Evolutionary conservation across 1,284 basidiomycete species (phyloP).

Genomic region (Cerrena zonata): DNA sequence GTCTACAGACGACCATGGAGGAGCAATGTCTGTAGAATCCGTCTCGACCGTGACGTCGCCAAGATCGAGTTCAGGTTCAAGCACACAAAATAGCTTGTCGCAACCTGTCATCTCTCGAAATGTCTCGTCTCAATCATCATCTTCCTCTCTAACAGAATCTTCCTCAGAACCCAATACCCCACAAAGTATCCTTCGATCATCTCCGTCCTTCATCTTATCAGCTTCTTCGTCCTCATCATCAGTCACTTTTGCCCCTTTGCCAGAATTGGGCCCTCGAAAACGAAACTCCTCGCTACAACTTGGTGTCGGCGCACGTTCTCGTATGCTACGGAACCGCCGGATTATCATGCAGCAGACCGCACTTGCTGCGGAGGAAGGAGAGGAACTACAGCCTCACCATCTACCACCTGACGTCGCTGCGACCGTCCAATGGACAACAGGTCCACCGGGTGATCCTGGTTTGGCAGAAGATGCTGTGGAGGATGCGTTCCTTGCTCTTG

Average conservation of each 20-base stretch:
- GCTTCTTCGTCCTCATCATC: neutral
- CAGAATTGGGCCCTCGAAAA: conserved; percentile 48
- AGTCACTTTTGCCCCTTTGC: conserved; percentile 63
- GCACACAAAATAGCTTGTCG: neutral
- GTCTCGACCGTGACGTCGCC: neutral
- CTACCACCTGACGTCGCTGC: neutral
- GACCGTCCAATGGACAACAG: neutral
- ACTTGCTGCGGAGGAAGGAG: conserved; percentile 3
- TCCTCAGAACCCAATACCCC: neutral
- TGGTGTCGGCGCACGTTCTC: conserved; percentile 56
- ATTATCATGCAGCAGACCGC: conserved; percentile 12
- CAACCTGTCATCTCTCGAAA: neutral
- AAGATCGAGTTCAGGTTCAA: neutral
- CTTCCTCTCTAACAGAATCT: conserved; percentile 1
- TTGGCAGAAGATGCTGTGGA: conserved; percentile 20
- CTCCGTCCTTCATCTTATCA: neutral
- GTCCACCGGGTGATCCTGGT: conserved; percentile 2
- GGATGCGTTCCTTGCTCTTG: conserved; percentile 23
- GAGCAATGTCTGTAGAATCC: neutral
- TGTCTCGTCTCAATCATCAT: conserved; percentile 3
- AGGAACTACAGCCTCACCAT: neutral
- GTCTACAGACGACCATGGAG: neutral
- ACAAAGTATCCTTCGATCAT: conserved; percentile 1
- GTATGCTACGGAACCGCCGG: conserved; percentile 33
- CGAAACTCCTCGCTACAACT: conserved; percentile 52